A percentile compares a stretch with the other conserved stretches of the same genome.
Conservation (phyloP, 2,329 filamentous ascomycete genomes). For the Trichoderma brevicompactum region DNA sequence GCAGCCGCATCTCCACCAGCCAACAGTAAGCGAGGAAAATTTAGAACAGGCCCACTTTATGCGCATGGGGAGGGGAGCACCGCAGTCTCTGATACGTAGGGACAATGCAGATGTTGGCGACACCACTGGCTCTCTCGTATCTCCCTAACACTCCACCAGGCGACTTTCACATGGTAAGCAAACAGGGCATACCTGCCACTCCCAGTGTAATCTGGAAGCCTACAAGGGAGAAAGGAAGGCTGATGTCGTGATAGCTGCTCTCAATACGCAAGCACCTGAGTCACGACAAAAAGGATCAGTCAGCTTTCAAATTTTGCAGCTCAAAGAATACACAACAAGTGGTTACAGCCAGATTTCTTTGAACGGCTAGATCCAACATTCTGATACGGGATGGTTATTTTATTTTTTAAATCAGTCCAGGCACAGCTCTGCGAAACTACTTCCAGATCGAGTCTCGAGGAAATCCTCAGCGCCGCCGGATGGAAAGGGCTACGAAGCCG, state of each 20-base stretch:
- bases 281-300: neutral
- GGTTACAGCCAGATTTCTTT: neutral
- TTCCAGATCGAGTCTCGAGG: conserved; percentile 14
- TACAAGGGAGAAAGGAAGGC: neutral
- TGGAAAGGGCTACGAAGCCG: conserved; percentile 17
- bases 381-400: too few species aligned
- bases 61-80: conserved; percentile 17
- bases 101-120: conserved; percentile 21
- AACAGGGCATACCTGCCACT: conserved; percentile 9
- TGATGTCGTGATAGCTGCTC: conserved; percentile 12
- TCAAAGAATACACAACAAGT: neutral
- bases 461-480: conserved; percentile 14
- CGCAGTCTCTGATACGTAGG: conserved; percentile 22
- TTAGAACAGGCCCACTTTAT: conserved; percentile 25
- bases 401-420: neutral
- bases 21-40: conserved; percentile 28
- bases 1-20: conserved; percentile 28
- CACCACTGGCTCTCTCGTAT: conserved; percentile 22
- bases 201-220: neutral
- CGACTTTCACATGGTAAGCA: conserved; percentile 18
- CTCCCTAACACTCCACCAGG: conserved; percentile 22
- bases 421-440: conserved; percentile 5
- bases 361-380: neutral
- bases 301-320: neutral
- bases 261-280: conserved; percentile 9